A percentile compares a stretch with the other conserved stretches of the same genome.
phyloP scores from a whole-genome alignment of 1,139 yeast species.

The Hansenula sp. region DNA sequence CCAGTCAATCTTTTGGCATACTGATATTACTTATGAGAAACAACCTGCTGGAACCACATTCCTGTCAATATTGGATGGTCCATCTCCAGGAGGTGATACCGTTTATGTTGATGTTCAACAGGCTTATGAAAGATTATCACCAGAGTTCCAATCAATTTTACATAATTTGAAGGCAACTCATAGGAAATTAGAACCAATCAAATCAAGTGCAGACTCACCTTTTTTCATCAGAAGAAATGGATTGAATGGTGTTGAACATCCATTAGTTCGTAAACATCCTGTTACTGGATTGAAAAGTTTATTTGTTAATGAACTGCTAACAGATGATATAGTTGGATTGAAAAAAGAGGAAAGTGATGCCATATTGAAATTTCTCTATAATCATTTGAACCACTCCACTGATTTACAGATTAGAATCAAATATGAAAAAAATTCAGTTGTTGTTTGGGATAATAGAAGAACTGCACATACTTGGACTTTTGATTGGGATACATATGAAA shows the following conservation, averaged over 20 bases:
- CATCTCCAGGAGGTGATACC: conserved; percentile 69
- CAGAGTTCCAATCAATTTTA: conserved; percentile 48
- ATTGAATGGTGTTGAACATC: conserved; percentile 51
- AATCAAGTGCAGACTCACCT: conserved; percentile 44
- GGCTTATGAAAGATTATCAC: conserved; percentile 63
- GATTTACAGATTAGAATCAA: conserved; percentile 52
- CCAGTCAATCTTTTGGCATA: conserved; percentile 54
- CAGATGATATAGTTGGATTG: conserved; percentile 54
- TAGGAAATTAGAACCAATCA: conserved; percentile 63
- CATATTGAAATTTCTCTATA: conserved; percentile 47
- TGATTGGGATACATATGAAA: conserved; percentile 54
- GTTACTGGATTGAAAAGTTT: conserved; percentile 59
- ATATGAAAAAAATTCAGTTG: conserved; percentile 59
- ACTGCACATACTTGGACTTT: conserved; percentile 57
- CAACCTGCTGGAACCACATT: conserved; percentile 70
- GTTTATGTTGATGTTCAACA: conserved; percentile 58
- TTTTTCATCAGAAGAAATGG: not conserved
- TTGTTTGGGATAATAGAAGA: conserved; percentile 68
- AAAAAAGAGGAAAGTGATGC: conserved; percentile 59
- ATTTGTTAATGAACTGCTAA: conserved; percentile 51
- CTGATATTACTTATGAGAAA: conserved; percentile 65
- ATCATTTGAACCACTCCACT: conserved; percentile 43
- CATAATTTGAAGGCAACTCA: conserved; percentile 58
- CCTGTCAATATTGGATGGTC: conserved; percentile 54
- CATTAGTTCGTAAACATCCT: conserved; percentile 64